phyloP scores from a whole-genome alignment of 805 yeast species.

The Metschnikowia picachoensis region DNA sequence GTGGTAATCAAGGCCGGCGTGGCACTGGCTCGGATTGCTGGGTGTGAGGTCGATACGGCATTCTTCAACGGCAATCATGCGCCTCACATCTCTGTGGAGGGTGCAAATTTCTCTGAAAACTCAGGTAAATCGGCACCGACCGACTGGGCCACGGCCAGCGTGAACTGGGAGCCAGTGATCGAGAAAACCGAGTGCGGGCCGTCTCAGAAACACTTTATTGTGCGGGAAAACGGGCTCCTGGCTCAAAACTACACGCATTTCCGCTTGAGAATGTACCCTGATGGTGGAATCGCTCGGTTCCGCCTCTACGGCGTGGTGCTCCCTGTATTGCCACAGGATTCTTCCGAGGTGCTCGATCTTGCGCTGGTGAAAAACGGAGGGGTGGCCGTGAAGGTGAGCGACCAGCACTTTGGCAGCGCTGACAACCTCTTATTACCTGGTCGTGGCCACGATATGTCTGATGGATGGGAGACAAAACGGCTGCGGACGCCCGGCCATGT shows the following conservation, averaged over 20 bases:
- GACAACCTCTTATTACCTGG: slow-evolving; percentile 90
- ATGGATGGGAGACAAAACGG: slow-evolving; percentile 97
- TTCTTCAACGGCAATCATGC: slow-evolving; percentile 96
- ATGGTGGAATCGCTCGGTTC: slow-evolving; percentile 96
- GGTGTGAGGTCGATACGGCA: slow-evolving; percentile 89
- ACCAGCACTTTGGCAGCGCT: slow-evolving; percentile 92
- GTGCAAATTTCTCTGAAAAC: slow-evolving; percentile 19
- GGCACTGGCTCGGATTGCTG: slow-evolving; percentile 70
- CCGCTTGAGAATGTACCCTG: slow-evolving; percentile 90
- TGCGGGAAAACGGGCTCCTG: slow-evolving; percentile 54
- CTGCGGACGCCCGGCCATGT: slow-evolving; percentile 79
- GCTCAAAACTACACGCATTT: slow-evolving; percentile 67
- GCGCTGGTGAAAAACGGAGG: slow-evolving; percentile 88
- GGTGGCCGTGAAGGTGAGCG: slow-evolving; percentile 75
- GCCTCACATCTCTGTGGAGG: slow-evolving; percentile 84
- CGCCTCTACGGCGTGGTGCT: slow-evolving; percentile 80
- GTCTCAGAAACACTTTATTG: slow-evolving; percentile 77
- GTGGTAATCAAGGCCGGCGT: slow-evolving; percentile 83
- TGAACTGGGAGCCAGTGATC: slow-evolving; percentile 70
- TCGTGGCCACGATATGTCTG: slow-evolving; percentile 93
- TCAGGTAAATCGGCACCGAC: neutral
- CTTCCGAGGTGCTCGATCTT: slow-evolving; percentile 51
- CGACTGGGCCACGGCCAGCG: slow-evolving; percentile 3
- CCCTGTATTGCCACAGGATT: slow-evolving; percentile 58
- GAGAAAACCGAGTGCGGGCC: slow-evolving; percentile 84